Conservation (phyloP, 768 basidiomycete genomes). For the Macrolepiota fuliginosa region DNA sequence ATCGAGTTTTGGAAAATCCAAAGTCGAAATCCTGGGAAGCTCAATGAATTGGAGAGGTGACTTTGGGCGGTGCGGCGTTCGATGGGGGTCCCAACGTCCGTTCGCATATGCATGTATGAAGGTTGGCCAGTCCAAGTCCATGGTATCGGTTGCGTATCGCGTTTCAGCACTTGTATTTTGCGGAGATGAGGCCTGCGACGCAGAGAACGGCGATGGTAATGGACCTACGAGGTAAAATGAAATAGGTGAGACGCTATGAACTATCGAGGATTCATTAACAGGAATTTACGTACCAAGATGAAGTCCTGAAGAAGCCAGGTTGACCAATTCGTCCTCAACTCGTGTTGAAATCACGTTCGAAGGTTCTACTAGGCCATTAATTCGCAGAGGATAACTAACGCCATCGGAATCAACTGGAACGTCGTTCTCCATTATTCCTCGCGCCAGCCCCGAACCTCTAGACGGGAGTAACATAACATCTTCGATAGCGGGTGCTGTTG, state of each 20-base stretch:
- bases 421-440: not conserved
- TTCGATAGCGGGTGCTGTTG: constrained; percentile 42
- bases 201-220: constrained; percentile 3
- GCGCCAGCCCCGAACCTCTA: constrained; percentile 19
- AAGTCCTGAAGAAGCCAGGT: not conserved
- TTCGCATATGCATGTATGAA: constrained; percentile 76
- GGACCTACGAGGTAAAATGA: not conserved
- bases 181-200: constrained; percentile 9
- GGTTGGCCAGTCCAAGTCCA: constrained; percentile 63
- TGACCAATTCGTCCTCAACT: not conserved
- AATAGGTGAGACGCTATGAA: not conserved
- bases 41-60: constrained; percentile 17
- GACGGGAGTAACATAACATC: constrained; percentile 41
- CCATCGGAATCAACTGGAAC: not conserved
- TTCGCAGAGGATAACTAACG: not conserved
- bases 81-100: constrained; percentile 80
- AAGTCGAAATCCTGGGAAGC: not conserved
- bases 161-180: constrained; percentile 2
- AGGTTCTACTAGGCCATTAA: not conserved
- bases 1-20: constrained; percentile 19
- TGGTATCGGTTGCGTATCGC: constrained; percentile 12
- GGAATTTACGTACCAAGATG: constrained; percentile 3
- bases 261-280: not conserved
- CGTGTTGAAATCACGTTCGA: not conserved
- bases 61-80: constrained; percentile 58